These are phyloP conservation scores for Trichoderma aggressivum DNA, from an alignment of 2,329 filamentous ascomycete genomes.

Conservation along the genomic window DNA sequence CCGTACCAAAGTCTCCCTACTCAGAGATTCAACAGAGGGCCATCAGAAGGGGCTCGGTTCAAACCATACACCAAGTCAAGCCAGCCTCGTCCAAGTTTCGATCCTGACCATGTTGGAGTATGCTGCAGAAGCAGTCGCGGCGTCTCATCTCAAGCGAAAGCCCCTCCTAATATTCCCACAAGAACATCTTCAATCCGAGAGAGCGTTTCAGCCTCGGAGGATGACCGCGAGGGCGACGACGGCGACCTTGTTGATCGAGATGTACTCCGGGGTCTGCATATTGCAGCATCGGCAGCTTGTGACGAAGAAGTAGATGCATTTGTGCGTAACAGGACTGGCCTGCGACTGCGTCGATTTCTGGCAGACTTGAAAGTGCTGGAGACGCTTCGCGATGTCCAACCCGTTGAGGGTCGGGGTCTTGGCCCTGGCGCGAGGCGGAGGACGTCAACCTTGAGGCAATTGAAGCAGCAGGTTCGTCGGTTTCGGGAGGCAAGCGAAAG, in stretches of 20 bases:
- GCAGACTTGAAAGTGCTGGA: slow-evolving; percentile 53
- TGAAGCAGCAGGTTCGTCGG: slow-evolving; percentile 36
- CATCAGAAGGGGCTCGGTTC: background rate
- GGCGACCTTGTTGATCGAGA: slow-evolving; percentile 38
- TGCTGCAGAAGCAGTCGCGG: slow-evolving; percentile 30
- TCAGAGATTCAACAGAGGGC: background rate
- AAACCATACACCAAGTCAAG: background rate
- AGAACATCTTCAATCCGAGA: slow-evolving; percentile 36
- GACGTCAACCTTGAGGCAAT: slow-evolving; percentile 33
- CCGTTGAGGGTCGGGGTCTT: slow-evolving; percentile 26
- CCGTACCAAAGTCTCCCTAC: slow-evolving; percentile 7
- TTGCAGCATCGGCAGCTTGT: slow-evolving; percentile 55
- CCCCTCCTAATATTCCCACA: slow-evolving; percentile 34
- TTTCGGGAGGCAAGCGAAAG: slow-evolving; percentile 29
- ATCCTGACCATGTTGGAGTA: slow-evolving; percentile 26
- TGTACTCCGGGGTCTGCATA: slow-evolving; percentile 52
- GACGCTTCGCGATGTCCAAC: slow-evolving; percentile 35
- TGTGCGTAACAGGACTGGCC: slow-evolving; percentile 50
- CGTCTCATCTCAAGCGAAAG: slow-evolving; percentile 25
- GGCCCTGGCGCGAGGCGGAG: slow-evolving; percentile 29
- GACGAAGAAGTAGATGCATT: slow-evolving; percentile 52
- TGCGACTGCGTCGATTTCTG: slow-evolving; percentile 52
- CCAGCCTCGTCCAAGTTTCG: slow-evolving; percentile 13
- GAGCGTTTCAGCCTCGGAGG: slow-evolving; percentile 22
- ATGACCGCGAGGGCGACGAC: slow-evolving; percentile 32